Evolutionary conservation across 352 stramenopile genomes (phyloP).

Genomic region (Globisporangium irregulare): DNA sequence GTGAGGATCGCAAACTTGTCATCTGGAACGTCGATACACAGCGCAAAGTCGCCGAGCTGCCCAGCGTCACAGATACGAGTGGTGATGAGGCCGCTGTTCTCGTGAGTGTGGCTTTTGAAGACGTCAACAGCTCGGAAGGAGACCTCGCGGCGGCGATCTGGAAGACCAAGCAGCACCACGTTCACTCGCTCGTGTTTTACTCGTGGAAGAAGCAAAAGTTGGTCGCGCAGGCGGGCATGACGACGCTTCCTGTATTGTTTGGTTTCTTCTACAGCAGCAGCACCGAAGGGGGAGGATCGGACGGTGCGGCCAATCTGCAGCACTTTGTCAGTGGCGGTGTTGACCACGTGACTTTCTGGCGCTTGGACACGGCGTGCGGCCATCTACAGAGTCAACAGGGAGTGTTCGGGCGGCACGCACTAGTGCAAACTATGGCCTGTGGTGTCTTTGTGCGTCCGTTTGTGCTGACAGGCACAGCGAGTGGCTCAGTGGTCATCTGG

Average conservation of each 20-base stretch:
- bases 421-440: conserved; percentile 48
- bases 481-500: conserved; percentile 54
- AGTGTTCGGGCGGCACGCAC: conserved; percentile 61
- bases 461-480: conserved; percentile 49
- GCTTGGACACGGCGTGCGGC: conserved; percentile 40
- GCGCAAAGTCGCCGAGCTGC: conserved; percentile 29
- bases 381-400: conserved; percentile 52
- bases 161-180: conserved; percentile 28
- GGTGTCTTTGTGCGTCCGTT: conserved; percentile 39
- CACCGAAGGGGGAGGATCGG: not conserved
- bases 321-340: conserved; percentile 66
- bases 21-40: conserved; percentile 32
- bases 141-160: conserved; percentile 56
- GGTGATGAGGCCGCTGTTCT: conserved; percentile 13
- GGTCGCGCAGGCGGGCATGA: conserved; percentile 42
- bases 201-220: conserved; percentile 33
- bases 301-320: not conserved
- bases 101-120: conserved; percentile 28
- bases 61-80: conserved; percentile 5
- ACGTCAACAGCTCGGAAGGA: conserved; percentile 21
- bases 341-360: conserved; percentile 69
- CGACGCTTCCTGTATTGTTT: conserved; percentile 52
- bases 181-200: conserved; percentile 50
- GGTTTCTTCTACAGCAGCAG: conserved; percentile 34
- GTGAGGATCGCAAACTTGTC: conserved; percentile 28